Evolutionary conservation across 352 stramenopile species (phyloP).

Genomic region (Globisporangium lucens): DNA sequence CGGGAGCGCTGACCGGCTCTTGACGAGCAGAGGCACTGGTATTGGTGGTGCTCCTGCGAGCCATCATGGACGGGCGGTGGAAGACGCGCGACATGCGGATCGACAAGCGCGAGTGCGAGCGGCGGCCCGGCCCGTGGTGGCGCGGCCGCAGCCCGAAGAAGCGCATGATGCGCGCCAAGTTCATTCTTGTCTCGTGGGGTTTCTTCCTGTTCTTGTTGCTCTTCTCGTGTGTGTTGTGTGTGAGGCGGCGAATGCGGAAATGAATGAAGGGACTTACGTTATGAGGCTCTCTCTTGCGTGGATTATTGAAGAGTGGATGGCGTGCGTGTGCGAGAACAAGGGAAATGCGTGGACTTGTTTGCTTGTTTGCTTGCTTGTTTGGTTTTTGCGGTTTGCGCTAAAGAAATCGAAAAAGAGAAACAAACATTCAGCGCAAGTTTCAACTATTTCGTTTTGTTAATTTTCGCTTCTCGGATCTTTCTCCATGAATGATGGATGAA

Average conservation of each 20-base stretch:
- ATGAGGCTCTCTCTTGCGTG: background rate
- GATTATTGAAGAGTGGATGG: constrained; percentile 6
- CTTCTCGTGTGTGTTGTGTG: background rate
- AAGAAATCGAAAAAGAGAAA: constrained; percentile 5
- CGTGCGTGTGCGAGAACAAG: background rate
- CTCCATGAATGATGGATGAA: background rate
- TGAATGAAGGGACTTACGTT: background rate
- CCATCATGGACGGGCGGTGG: constrained; percentile 7
- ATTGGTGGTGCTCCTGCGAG: background rate
- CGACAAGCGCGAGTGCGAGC: constrained; percentile 5
- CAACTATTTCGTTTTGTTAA: constrained; percentile 1
- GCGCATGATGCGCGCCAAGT: constrained; percentile 16
- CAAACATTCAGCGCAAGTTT: constrained; percentile 3
- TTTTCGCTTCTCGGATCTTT: background rate
- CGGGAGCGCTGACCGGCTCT: background rate
- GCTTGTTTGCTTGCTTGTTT: background rate
- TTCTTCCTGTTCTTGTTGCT: background rate
- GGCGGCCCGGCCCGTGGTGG: constrained; percentile 2
- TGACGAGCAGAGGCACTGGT: background rate
- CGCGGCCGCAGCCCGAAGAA: constrained; percentile 20
- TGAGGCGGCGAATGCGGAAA: constrained; percentile 2
- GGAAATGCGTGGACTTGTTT: constrained; percentile 1
- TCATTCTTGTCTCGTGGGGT: constrained; percentile 1
- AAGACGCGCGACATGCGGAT: constrained; percentile 14
- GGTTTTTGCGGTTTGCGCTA: background rate